phyloP scores from a whole-genome alignment of 495 filamentous ascomycete genomes.

The Apiosordaria backusii region DNA sequence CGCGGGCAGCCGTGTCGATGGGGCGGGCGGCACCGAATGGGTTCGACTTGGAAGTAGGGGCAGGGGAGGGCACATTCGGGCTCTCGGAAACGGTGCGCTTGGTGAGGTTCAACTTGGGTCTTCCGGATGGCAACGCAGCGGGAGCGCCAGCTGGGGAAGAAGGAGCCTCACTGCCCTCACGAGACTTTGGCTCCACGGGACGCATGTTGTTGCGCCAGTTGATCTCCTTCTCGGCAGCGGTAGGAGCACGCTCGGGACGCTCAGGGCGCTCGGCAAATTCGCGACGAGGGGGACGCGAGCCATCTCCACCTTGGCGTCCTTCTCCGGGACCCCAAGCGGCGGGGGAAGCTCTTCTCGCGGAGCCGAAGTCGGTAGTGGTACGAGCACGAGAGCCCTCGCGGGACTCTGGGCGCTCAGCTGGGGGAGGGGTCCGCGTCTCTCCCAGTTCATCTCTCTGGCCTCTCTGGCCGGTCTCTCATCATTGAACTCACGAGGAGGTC shows the following conservation, averaged over 20 bases:
- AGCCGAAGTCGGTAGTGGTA: conserved; percentile 50
- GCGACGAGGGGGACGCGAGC: conserved; percentile 75
- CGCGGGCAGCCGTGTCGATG: conserved; percentile 82
- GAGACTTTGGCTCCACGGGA: conserved; percentile 45
- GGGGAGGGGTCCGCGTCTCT: conserved; percentile 90
- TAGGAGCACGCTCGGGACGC: conserved; percentile 66
- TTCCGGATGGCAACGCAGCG: conserved; percentile 51
- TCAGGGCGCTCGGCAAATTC: conserved; percentile 77
- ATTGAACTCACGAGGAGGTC: conserved; percentile 34
- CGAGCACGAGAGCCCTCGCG: conserved; percentile 68
- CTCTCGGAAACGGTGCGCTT: conserved; percentile 85
- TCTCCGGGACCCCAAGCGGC: conserved; percentile 64
- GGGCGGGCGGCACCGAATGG: conserved; percentile 89
- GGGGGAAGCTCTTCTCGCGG: conserved; percentile 66
- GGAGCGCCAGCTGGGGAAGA: conserved; percentile 56
- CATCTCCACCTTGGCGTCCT: conserved; percentile 56
- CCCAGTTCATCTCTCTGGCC: conserved; percentile 90
- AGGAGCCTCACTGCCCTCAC: conserved; percentile 62
- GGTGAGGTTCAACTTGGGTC: conserved; percentile 75
- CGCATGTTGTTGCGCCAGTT: conserved; percentile 82
- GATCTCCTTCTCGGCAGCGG: conserved; percentile 80
- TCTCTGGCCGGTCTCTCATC: conserved; percentile 83
- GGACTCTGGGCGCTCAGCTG: conserved; percentile 53
- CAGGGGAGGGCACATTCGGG: conserved; percentile 48
- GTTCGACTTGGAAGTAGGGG: conserved; percentile 66